Evolutionary conservation across 345 rosid species (phyloP).

Genomic region (Populus davidiana): DNA sequence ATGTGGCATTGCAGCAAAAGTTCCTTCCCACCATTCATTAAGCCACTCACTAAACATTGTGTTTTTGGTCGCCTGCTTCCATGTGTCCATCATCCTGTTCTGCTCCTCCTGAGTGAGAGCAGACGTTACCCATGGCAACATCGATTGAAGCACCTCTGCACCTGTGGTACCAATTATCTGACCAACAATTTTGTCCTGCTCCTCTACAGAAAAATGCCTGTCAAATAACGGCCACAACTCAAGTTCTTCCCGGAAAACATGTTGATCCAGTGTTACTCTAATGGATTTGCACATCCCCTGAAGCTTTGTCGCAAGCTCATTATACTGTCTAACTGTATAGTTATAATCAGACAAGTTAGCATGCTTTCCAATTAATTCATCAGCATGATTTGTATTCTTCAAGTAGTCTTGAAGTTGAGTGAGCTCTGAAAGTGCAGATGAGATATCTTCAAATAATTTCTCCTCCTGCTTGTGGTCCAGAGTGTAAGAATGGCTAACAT

Average conservation of each 20-base stretch:
- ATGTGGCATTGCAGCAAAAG: conserved; percentile 25
- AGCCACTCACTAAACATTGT: conserved; percentile 70
- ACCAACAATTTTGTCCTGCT: conserved; percentile 60
- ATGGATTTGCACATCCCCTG: conserved; percentile 67
- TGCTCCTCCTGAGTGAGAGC: conserved; percentile 63
- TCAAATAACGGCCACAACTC: conserved; percentile 68
- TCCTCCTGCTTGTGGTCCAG: conserved; percentile 64
- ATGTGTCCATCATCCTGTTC: conserved; percentile 61
- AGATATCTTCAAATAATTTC: conserved; percentile 53
- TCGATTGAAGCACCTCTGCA: conserved; percentile 64
- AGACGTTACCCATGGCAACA: conserved; percentile 66
- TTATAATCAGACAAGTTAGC: conserved; percentile 16
- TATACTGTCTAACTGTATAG: conserved; percentile 30
- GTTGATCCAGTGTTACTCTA: conserved; percentile 57
- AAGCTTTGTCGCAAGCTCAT: conserved; percentile 53
- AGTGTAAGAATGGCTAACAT: conserved; percentile 63
- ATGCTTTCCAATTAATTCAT: conserved; percentile 14
- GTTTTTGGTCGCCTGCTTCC: conserved; percentile 63
- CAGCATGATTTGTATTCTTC: conserved; percentile 13
- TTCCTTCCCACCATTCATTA: conserved; percentile 60
- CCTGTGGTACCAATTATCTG: conserved; percentile 61
- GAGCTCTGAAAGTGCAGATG: conserved; percentile 46
- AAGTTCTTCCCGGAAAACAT: conserved; percentile 54
- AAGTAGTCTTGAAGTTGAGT: conserved; percentile 39
- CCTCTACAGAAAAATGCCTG: conserved; percentile 57